Base-by-base conservation (phyloP, 192 early-diverging fungal genomes). In the Rhizoclosmatium sp. region DNA sequence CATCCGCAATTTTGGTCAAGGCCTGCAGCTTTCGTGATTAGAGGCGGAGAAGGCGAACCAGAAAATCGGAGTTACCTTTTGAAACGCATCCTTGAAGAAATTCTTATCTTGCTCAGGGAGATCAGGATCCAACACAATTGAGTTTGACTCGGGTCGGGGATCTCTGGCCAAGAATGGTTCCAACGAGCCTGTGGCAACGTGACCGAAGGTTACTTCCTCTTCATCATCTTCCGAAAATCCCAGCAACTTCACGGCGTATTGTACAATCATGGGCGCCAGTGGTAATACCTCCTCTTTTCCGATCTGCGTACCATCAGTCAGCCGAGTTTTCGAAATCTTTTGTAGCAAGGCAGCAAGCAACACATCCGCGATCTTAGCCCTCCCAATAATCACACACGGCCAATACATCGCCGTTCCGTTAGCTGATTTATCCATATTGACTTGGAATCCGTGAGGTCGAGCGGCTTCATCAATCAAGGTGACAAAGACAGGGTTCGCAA, bases 401-500 rank as follows among this genome's bases (percentile, higher is more conserved):
- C 76, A 77, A 47, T 77, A 77, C 5, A 39, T 58, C 10, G 48
- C 46, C 40, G 14, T 67, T 31, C 65, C 76, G 19, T 56, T 23
- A 4, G 5, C 65, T 10, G 19, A 21, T 69, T 40, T 54, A 68
- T 77, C 76, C 65, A 31, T 65, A 9, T 49, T 31, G 1, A 75
- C 59, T 3, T 59, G 16, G 14, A 75, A 62, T 64, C 73, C 73
- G 46, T 23, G 45, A 39, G 48, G 48, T 21, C 23, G 7, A 10
- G 73, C 44, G 7, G 61, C 58, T 1, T 65, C 49, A 1, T 21
- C 61, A 51, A 68, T 66, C 48, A 77, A 46, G 12, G 65, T 54
- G 10, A 54, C 66, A 69, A 68, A 77, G 10, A 77, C 76, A 12
- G 64, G 23, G 12, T 40, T 39, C 42, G 76, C 76, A 51, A 51